Percentiles rank a stretch among this genome's conserved stretches.
Evolutionary conservation across 2,329 filamentous ascomycete genomes (phyloP).

Genomic region (Hypoxylon sp.): DNA sequence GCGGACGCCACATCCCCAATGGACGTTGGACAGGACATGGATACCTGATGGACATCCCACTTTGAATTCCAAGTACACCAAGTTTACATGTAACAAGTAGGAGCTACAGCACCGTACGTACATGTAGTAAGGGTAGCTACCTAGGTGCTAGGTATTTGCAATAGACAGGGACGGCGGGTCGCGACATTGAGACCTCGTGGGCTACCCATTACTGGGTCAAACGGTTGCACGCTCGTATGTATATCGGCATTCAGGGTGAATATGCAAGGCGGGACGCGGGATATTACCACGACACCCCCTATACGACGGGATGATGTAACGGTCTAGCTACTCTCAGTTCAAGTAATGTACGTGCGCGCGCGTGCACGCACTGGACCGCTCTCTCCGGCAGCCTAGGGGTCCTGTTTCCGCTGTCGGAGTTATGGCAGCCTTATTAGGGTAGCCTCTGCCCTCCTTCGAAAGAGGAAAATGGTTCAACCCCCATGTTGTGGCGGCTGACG

Average conservation of each 20-base stretch:
- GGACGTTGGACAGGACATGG: not conserved
- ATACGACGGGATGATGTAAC: constrained; percentile 44
- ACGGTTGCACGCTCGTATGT: constrained; percentile 25
- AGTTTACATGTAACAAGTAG: too few relatives aligned
- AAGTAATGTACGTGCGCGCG: constrained; percentile 32
- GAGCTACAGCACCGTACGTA: not conserved
- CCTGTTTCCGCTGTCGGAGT: constrained; percentile 37
- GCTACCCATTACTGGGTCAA: constrained; percentile 36
- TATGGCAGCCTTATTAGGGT: constrained; percentile 39
- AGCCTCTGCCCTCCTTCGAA: constrained; percentile 2
- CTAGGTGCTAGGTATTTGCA: constrained; percentile 9
- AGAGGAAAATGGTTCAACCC: constrained; percentile 20
- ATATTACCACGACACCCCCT: constrained; percentile 36
- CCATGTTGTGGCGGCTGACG: constrained; percentile 42
- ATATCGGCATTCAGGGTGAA: constrained; percentile 26
- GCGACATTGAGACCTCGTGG: constrained; percentile 41
- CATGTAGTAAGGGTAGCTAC: not conserved
- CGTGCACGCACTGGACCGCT: constrained; percentile 36
- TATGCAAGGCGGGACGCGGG: constrained; percentile 41
- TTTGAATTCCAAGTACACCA: constrained; percentile 5
- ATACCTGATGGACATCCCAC: constrained; percentile 3
- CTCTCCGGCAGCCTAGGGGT: constrained; percentile 31
- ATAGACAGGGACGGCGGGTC: constrained; percentile 19
- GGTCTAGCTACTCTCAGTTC: constrained; percentile 15
- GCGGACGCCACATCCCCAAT: constrained; percentile 36